These are phyloP conservation scores for Exophiala sp. DNA, from an alignment of 2,329 filamentous ascomycete species.

Conservation along the genomic window DNA sequence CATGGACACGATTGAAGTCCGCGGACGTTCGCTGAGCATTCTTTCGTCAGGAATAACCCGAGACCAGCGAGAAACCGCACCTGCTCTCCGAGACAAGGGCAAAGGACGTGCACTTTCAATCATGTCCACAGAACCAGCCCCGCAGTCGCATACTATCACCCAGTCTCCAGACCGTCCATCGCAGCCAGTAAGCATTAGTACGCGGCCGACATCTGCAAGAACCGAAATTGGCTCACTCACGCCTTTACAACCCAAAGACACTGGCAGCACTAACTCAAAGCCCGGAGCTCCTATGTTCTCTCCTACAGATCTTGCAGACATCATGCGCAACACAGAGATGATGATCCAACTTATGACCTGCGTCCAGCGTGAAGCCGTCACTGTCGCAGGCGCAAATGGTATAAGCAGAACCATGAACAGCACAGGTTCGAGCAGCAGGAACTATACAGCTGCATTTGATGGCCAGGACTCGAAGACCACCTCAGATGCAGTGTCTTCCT, in stretches of 20 bases:
- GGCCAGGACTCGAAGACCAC: too few species aligned
- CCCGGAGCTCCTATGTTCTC: background rate
- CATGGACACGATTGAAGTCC: conserved; percentile 7
- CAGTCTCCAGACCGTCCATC: background rate
- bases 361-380: conserved; percentile 10
- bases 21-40: background rate
- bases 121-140: background rate
- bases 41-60: background rate
- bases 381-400: background rate
- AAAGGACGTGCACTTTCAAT: conserved; percentile 5
- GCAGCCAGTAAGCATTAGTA: background rate
- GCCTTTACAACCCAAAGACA: background rate
- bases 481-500: too few species aligned
- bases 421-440: background rate
- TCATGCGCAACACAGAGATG: conserved; percentile 11
- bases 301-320: background rate
- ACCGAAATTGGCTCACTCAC: conserved; percentile 5
- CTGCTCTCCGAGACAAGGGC: conserved; percentile 5
- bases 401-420: background rate
- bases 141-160: background rate
- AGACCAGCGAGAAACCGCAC: background rate
- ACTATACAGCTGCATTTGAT: too few species aligned
- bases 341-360: conserved; percentile 9
- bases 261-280: background rate
- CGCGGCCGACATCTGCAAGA: conserved; percentile 1